phyloP scores from a whole-genome alignment of 2,329 filamentous ascomycete species.

The Pyrenochaeta sp. region DNA sequence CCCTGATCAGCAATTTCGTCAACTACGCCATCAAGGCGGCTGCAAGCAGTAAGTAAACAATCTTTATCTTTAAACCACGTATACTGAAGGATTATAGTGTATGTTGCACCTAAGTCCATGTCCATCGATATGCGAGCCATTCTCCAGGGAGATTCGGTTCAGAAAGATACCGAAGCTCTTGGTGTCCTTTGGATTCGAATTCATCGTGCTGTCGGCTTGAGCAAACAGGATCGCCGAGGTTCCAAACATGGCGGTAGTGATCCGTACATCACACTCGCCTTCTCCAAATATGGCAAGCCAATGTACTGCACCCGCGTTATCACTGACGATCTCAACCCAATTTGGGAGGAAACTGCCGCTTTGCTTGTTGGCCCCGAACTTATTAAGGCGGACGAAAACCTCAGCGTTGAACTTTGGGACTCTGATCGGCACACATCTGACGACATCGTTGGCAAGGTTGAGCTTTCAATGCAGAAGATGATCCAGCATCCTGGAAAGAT shows the following conservation, averaged over 20 bases:
- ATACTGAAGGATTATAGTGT: conserved; percentile 62
- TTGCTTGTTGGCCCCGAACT: conserved; percentile 87
- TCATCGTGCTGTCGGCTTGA: conserved; percentile 83
- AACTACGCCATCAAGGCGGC: conserved; percentile 92
- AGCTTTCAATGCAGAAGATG: conserved; percentile 92
- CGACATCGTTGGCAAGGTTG: conserved; percentile 93
- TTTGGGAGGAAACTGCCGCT: conserved; percentile 88
- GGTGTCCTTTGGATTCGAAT: conserved; percentile 94
- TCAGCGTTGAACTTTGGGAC: conserved; percentile 96
- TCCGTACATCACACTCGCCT: conserved; percentile 92
- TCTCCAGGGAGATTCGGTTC: conserved; percentile 87
- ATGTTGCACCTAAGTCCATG: conserved; percentile 94
- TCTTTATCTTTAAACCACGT: too few species aligned
- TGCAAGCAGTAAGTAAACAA: conserved; percentile 60
- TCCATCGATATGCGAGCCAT: conserved; percentile 90
- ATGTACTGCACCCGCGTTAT: conserved; percentile 98
- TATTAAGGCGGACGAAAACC: conserved; percentile 90
- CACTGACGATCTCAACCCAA: conserved; percentile 89
- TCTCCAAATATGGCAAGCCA: conserved; percentile 96
- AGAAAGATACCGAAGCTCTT: conserved; percentile 85
- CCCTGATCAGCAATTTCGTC: conserved; percentile 94
- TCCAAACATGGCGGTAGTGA: conserved; percentile 88
- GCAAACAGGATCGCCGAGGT: conserved; percentile 87
- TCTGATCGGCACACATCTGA: conserved; percentile 91
- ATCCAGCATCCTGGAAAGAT: conserved; percentile 93